These are phyloP conservation scores for Tricholoma sp. DNA, from an alignment of 768 basidiomycete species.

Conservation along the genomic window DNA sequence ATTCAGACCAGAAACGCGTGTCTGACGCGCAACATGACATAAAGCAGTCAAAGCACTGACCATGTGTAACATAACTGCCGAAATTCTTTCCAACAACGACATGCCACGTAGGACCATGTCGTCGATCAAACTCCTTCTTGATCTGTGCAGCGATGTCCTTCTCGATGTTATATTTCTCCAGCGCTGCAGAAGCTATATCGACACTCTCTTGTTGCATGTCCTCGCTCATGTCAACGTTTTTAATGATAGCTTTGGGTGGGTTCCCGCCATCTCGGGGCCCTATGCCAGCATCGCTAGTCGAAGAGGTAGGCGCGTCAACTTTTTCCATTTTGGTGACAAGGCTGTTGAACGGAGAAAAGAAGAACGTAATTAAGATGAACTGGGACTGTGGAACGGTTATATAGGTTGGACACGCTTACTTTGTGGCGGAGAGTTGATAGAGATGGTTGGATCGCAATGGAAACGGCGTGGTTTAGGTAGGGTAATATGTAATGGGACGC, in stretches of 20 bases:
- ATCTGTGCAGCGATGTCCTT: slow-evolving; percentile 97
- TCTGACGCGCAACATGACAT: slow-evolving; percentile 9
- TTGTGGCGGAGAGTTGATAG: background rate
- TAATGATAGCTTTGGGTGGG: slow-evolving; percentile 83
- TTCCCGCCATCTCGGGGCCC: slow-evolving; percentile 31
- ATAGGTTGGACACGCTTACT: slow-evolving; percentile 1
- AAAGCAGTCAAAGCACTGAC: slow-evolving; percentile 39
- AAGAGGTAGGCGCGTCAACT: slow-evolving; percentile 52
- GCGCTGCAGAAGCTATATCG: slow-evolving; percentile 77
- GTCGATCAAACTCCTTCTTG: slow-evolving; percentile 96
- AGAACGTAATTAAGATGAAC: slow-evolving; percentile 5
- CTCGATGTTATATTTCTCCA: slow-evolving; percentile 92
- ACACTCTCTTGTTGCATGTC: slow-evolving; percentile 96
- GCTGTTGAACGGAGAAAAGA: slow-evolving; percentile 3
- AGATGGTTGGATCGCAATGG: background rate
- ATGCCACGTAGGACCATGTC: slow-evolving; percentile 95
- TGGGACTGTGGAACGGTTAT: background rate
- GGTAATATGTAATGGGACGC: slow-evolving; percentile 7
- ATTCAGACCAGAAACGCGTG: slow-evolving; percentile 17
- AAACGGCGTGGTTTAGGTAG: slow-evolving; percentile 9
- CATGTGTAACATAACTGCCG: slow-evolving; percentile 97
- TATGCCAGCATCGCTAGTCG: slow-evolving; percentile 47
- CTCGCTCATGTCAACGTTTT: slow-evolving; percentile 95
- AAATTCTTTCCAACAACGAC: slow-evolving; percentile 99
- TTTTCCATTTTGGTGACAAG: slow-evolving; percentile 31